Conservation (phyloP, 495 filamentous ascomycete species). For the Penicillium lividum region DNA sequence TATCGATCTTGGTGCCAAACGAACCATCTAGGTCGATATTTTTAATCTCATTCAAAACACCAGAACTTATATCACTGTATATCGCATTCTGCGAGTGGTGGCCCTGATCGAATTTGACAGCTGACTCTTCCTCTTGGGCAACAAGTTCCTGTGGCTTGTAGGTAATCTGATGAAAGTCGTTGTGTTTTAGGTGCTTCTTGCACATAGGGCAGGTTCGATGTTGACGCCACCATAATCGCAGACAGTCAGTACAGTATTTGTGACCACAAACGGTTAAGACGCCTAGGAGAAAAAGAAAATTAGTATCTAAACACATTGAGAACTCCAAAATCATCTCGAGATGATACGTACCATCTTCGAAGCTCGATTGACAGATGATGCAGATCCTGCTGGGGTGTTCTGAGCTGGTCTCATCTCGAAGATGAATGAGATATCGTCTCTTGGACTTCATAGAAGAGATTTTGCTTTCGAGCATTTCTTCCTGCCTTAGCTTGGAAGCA, state of each 20-base stretch:
- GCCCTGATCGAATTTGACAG: constrained; percentile 29
- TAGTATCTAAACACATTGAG: constrained; percentile 13
- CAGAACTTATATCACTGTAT: constrained; percentile 72
- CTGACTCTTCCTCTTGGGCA: constrained; percentile 63
- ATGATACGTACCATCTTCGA: constrained; percentile 63
- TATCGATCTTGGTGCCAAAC: constrained; percentile 89
- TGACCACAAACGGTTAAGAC: constrained; percentile 89
- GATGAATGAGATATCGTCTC: constrained; percentile 67
- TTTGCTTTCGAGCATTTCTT: constrained; percentile 51
- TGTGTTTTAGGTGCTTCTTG: constrained; percentile 60
- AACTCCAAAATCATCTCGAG: not conserved
- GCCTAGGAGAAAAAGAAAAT: constrained; percentile 28
- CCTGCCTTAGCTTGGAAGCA: constrained; percentile 38
- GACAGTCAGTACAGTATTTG: constrained; percentile 84
- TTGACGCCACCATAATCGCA: constrained; percentile 69
- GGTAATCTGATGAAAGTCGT: constrained; percentile 78
- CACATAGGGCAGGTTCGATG: constrained; percentile 74
- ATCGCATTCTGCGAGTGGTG: constrained; percentile 53
- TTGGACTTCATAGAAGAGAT: constrained; percentile 65
- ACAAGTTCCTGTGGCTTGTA: constrained; percentile 73
- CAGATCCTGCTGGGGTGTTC: constrained; percentile 63
- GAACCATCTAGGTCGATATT: constrained; percentile 73
- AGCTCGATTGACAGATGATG: constrained; percentile 73
- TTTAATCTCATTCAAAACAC: constrained; percentile 76
- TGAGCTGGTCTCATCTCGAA: constrained; percentile 57